These are phyloP conservation scores for Melanogaster broomeanus DNA, from an alignment of 768 basidiomycete species.

Conservation along the genomic window DNA sequence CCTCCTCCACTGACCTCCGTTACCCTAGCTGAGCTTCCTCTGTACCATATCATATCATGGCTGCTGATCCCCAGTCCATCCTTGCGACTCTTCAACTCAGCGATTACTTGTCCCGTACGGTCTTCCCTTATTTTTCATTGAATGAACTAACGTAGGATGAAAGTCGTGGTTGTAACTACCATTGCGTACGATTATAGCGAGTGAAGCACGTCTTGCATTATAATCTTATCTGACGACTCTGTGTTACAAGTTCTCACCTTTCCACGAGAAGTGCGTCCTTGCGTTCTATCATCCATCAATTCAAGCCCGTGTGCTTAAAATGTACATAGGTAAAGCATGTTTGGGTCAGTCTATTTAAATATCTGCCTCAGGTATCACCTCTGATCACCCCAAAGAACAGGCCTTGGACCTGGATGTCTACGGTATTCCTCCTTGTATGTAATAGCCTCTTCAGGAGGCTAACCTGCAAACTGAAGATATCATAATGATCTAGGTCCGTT, in stretches of 20 bases:
- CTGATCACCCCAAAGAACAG: background rate
- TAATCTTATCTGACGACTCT: background rate
- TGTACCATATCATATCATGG: too few species aligned
- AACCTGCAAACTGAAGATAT: too few species aligned
- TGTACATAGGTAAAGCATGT: slow-evolving; percentile 7
- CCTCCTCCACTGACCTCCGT: too few species aligned
- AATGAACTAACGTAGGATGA: background rate
- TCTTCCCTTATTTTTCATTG: too few species aligned
- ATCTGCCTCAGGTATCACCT: background rate
- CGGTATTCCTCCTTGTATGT: background rate
- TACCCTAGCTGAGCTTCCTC: too few species aligned
- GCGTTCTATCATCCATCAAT: background rate
- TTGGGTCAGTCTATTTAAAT: slow-evolving; percentile 6
- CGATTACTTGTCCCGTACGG: background rate
- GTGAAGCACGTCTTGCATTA: background rate
- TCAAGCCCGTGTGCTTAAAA: background rate
- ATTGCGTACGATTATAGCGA: slow-evolving; percentile 19
- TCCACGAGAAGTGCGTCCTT: slow-evolving; percentile 6
- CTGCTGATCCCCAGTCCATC: background rate
- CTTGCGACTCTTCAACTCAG: background rate
- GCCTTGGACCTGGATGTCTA: background rate
- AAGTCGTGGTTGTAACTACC: slow-evolving; percentile 5
- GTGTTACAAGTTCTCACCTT: slow-evolving; percentile 9
- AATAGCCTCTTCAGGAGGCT: too few species aligned
- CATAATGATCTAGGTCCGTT: background rate